Evolutionary conservation across 768 basidiomycete species (phyloP).

Genomic region (Mycena amicta): DNA sequence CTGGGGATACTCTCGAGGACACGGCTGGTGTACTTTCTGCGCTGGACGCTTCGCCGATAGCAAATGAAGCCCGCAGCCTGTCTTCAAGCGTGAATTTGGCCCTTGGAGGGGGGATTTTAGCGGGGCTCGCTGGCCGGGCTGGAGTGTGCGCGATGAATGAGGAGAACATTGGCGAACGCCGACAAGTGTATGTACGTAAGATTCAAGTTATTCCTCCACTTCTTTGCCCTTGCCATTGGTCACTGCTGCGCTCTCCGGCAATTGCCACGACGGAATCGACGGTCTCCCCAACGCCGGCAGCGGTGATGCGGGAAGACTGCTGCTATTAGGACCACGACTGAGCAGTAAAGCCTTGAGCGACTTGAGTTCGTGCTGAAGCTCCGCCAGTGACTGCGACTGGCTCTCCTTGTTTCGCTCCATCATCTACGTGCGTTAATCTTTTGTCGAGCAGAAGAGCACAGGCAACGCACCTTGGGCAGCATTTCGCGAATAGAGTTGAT

Average conservation of each 20-base stretch:
- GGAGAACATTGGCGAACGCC: constrained; percentile 60
- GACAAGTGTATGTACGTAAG: constrained; percentile 6
- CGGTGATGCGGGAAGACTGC: constrained; percentile 47
- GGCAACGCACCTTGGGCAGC: constrained; percentile 80
- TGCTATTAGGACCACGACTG: constrained; percentile 62
- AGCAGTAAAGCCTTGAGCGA: constrained; percentile 89
- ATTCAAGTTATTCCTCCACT: constrained; percentile 30
- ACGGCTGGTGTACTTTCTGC: constrained; percentile 39
- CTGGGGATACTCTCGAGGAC: constrained; percentile 47
- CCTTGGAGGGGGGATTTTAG: constrained; percentile 38
- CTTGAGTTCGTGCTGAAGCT: constrained; percentile 92
- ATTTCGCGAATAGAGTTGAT: constrained; percentile 88
- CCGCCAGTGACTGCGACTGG: constrained; percentile 79
- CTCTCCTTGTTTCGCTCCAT: constrained; percentile 89
- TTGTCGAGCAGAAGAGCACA: constrained; percentile 2
- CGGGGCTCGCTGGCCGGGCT: constrained; percentile 51
- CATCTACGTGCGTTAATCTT: constrained; percentile 59
- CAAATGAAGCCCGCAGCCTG: constrained; percentile 64
- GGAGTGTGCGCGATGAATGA: constrained; percentile 59
- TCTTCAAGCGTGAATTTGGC: constrained; percentile 74
- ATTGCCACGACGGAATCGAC: constrained; percentile 90
- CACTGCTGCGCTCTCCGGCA: constrained; percentile 42
- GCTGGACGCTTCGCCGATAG: constrained; percentile 56
- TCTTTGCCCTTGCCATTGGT: constrained; percentile 65
- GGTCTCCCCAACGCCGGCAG: constrained; percentile 59